Evolutionary conservation across 495 filamentous ascomycete genomes (phyloP), one percentile per base, ranked within the genome.

Genomic region (Entonaema liquescens): DNA sequence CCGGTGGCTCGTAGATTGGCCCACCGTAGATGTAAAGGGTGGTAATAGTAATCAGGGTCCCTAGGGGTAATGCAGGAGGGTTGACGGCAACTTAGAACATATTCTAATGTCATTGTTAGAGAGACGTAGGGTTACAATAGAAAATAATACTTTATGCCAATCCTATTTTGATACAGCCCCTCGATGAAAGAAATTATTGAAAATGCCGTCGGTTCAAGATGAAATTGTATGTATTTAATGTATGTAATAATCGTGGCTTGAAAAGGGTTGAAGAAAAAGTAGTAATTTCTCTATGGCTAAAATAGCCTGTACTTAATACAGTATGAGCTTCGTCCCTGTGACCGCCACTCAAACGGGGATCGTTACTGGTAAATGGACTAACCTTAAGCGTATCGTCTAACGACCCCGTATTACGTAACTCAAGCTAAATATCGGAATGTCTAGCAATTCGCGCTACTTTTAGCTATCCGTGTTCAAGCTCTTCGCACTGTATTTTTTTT

Each of bases 121-220:
- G 61, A 61, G 21, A 64, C 49, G 65, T 68, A 72, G 65, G 70
- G 70, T 72, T 65, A 28, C 70, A 72, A 44, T 17, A 31, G n/a
- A 12, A 15, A 56, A 61, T 57, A 65, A 26, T 59, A 26, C 47
- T 60, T 61, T 26, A 54, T 68, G 65, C 33, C 36, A 61, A 68
- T 68, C 65, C 21, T 47, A 40, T 33, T 60, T 50, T 12, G 59
- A 64, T 56, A 49, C 42, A 35, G 59, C 40, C n/a, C 28, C 44
- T 53, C 25, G 63, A 59, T 44, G 35, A 58, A 31, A 25, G 52
- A 52, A 21, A 38, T 50, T 47, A 47, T 1, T 44, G 13, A 50
- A 63, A 50, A 28, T 62, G 65, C 61, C 60, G 61, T 61, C 25
- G 62, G 62, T 56, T 65, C 59, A 67, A 62, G 62, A 62, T 62